These are phyloP conservation scores for Suhomyces terraborum DNA, from an alignment of 1,139 yeast genomes.

Conservation along the genomic window DNA sequence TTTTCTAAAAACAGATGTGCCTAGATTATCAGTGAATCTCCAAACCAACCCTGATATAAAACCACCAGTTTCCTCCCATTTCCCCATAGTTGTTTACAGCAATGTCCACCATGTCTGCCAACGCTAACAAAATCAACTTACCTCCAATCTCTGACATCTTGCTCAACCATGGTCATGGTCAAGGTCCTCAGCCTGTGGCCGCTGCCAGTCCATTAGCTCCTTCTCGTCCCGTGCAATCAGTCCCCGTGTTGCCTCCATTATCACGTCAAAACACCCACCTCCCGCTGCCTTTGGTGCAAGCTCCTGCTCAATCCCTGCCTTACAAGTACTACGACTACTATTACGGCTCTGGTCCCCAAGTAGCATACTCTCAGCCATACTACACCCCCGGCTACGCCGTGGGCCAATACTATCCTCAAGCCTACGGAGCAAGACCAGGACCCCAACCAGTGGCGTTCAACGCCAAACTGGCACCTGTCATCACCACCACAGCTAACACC, in stretches of 20 bases:
- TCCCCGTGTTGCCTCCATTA: slow-evolving; percentile 15
- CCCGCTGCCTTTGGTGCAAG: slow-evolving; percentile 10
- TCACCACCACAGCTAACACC: slow-evolving; percentile 5
- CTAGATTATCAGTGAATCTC: slow-evolving; percentile 11
- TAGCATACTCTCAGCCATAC: slow-evolving; percentile 7
- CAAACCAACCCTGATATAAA: slow-evolving; percentile 11
- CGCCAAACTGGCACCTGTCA: slow-evolving; percentile 1
- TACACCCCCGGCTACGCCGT: slow-evolving; percentile 4
- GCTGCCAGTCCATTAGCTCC: slow-evolving; percentile 1
- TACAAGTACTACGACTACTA: slow-evolving; percentile 21
- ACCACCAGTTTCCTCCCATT: slow-evolving; percentile 1
- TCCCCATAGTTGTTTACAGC: background rate
- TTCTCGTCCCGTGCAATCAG: slow-evolving; percentile 7
- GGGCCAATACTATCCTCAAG: slow-evolving; percentile 7
- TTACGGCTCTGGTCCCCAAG: slow-evolving; percentile 10
- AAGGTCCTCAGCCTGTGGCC: background rate
- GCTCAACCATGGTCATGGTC: slow-evolving; percentile 16
- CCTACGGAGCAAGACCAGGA: slow-evolving; percentile 7
- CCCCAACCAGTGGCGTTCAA: background rate
- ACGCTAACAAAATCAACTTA: slow-evolving; percentile 30
- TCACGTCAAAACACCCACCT: slow-evolving; percentile 10
- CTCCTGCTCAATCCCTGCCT: slow-evolving; percentile 7
- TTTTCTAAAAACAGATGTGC: slow-evolving; percentile 13
- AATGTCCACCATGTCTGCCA: slow-evolving; percentile 9
- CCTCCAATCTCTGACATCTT: slow-evolving; percentile 43